These are phyloP conservation scores for Podaxis sp. DNA, from an alignment of 768 basidiomycete species.

Conservation along the genomic window DNA sequence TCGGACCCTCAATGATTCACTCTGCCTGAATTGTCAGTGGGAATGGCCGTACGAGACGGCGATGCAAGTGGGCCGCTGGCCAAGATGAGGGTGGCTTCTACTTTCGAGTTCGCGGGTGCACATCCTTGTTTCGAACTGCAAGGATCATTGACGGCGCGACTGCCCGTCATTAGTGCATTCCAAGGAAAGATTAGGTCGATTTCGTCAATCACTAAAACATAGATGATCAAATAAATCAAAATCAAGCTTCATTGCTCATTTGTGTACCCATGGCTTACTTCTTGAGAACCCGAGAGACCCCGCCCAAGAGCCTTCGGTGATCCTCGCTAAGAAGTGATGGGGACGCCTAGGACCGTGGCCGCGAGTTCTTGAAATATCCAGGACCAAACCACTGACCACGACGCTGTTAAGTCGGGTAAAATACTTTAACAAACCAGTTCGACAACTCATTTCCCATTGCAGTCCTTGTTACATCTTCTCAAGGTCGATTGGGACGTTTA, in stretches of 20 bases:
- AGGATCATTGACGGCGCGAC: neutral
- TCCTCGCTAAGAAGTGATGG: conserved; percentile 11
- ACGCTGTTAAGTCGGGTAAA: conserved; percentile 2
- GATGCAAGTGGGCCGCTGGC: neutral
- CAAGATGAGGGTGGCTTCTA: neutral
- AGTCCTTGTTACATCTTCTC: neutral
- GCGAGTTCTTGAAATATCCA: neutral
- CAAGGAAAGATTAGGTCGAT: neutral
- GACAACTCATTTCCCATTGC: neutral
- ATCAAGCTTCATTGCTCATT: neutral
- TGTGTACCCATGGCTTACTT: neutral
- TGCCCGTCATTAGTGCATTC: neutral
- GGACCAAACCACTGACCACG: neutral
- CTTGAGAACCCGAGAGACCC: conserved; percentile 1
- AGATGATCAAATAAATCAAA: neutral
- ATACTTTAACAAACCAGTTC: conserved; percentile 8
- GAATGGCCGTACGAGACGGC: neutral
- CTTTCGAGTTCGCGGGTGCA: neutral
- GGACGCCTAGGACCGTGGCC: neutral
- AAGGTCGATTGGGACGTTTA: neutral
- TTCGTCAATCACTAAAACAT: neutral
- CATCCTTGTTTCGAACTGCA: conserved; percentile 3
- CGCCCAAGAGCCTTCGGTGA: conserved; percentile 5
- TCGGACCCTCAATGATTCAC: neutral
- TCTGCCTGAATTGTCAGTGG: neutral